Percentiles rank a stretch among this genome's conserved stretches.
Evolutionary conservation across 345 rosid genomes (phyloP).

Genomic region (Syzygium aromaticum): DNA sequence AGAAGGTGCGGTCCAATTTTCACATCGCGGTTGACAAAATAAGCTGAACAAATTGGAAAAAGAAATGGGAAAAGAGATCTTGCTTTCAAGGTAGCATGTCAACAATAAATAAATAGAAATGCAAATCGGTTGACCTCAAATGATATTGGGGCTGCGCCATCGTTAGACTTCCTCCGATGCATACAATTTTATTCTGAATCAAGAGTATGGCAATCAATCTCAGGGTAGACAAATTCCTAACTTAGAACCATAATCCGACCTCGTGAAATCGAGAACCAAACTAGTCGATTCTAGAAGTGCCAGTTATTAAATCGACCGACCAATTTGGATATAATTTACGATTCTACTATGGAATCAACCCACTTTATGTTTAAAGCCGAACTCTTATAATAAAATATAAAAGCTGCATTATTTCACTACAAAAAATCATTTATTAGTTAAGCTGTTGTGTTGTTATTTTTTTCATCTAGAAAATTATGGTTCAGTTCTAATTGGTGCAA

Average conservation of each 20-base stretch:
- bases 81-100: not conserved
- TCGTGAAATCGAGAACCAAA: not conserved
- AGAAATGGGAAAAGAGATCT: not conserved
- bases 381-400: not conserved
- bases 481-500: not conserved
- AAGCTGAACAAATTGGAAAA: not conserved
- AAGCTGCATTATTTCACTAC: not conserved
- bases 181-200: not conserved
- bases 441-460: not conserved
- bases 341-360: accelerated
- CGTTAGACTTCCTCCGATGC: not conserved
- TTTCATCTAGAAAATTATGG: not conserved
- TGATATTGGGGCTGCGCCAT: not conserved
- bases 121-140: not conserved
- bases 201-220: accelerated
- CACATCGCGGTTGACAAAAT: not conserved
- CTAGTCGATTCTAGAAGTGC: not conserved
- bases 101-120: not conserved
- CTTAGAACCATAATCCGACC: not conserved
- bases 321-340: accelerated
- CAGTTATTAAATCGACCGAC: accelerated
- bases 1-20: not conserved
- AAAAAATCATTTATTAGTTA: not conserved
- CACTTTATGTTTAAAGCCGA: not conserved
- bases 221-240: accelerated